These are phyloP conservation scores for Wallacemonas sp. DNA, from an alignment of 208 protist species.

Conservation along the genomic window DNA sequence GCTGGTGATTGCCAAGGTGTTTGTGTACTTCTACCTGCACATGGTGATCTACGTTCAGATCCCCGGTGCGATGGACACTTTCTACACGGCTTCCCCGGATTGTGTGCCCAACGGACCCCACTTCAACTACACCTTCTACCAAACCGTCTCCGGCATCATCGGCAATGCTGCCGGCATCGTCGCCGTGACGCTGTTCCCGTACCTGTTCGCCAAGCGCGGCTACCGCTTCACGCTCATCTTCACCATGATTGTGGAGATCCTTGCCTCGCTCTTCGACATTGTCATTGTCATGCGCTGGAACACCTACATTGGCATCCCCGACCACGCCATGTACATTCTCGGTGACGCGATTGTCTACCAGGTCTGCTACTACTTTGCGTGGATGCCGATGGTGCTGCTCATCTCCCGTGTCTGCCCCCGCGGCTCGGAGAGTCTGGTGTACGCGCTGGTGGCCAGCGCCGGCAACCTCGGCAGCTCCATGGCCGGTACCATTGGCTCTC, in stretches of 20 bases:
- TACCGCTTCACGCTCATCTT: slow-evolving; percentile 47
- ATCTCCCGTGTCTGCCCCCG: slow-evolving; percentile 72
- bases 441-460: slow-evolving; percentile 61
- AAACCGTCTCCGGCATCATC: slow-evolving; percentile 40
- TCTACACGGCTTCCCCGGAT: slow-evolving; percentile 37
- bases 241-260: slow-evolving; percentile 57
- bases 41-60: slow-evolving; percentile 43
- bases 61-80: slow-evolving; percentile 46
- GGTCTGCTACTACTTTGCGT: slow-evolving; percentile 56
- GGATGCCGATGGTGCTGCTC: slow-evolving; percentile 72
- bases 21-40: slow-evolving; percentile 22
- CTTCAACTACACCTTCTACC: slow-evolving; percentile 56
- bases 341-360: slow-evolving; percentile 65
- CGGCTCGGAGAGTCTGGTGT: slow-evolving; percentile 72
- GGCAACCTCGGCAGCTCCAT: slow-evolving; percentile 63
- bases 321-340: slow-evolving; percentile 64
- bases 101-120: slow-evolving; percentile 49
- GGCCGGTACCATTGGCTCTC: slow-evolving; percentile 39
- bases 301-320: slow-evolving; percentile 34
- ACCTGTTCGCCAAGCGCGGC: slow-evolving; percentile 39
- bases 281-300: slow-evolving; percentile 74
- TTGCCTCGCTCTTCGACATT: slow-evolving; percentile 60
- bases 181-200: slow-evolving; percentile 45
- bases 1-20: slow-evolving; percentile 32
- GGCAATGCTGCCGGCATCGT: slow-evolving; percentile 33